phyloP scores from a whole-genome alignment of 441 rosid genomes.

The Populus tomentosa region DNA sequence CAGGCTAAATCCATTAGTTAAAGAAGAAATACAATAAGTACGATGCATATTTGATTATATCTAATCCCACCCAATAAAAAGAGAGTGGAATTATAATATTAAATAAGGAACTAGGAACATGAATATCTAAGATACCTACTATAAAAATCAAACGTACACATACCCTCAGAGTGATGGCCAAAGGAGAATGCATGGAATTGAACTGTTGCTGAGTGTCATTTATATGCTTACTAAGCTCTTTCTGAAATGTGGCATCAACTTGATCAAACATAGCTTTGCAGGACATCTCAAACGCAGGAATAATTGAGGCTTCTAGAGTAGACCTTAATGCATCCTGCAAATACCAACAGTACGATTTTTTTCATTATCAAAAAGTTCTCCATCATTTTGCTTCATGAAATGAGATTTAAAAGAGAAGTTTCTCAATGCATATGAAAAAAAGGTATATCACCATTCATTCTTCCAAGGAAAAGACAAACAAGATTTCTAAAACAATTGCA shows the following conservation, averaged over 20 bases:
- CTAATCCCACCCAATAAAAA: neutral
- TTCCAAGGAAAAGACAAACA: neutral
- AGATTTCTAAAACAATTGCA: neutral
- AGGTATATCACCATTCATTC: neutral
- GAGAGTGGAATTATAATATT: neutral
- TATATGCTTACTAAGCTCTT: constrained; percentile 49
- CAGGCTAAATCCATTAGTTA: neutral
- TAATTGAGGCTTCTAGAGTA: constrained; percentile 57
- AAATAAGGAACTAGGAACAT: neutral
- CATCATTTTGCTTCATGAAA: neutral
- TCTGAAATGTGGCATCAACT: constrained; percentile 62
- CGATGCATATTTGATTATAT: neutral
- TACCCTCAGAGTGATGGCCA: constrained; percentile 60
- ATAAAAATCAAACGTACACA: constrained; percentile 10
- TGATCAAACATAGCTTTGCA: constrained; percentile 82
- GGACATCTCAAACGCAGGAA: constrained; percentile 78
- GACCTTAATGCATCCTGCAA: constrained; percentile 66
- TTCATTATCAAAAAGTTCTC: constrained; percentile 2
- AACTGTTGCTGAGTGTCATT: constrained; percentile 56
- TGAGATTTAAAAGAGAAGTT: neutral
- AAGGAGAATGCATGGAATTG: constrained; percentile 54
- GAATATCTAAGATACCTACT: neutral
- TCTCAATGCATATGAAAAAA: neutral
- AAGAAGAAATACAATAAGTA: neutral
- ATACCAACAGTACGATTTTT: constrained; percentile 11